Percentiles rank a stretch among this genome's conserved stretches.
These are phyloP conservation scores for Botrytis aclada DNA, from an alignment of 2,329 filamentous ascomycete genomes.

Conservation along the genomic window DNA sequence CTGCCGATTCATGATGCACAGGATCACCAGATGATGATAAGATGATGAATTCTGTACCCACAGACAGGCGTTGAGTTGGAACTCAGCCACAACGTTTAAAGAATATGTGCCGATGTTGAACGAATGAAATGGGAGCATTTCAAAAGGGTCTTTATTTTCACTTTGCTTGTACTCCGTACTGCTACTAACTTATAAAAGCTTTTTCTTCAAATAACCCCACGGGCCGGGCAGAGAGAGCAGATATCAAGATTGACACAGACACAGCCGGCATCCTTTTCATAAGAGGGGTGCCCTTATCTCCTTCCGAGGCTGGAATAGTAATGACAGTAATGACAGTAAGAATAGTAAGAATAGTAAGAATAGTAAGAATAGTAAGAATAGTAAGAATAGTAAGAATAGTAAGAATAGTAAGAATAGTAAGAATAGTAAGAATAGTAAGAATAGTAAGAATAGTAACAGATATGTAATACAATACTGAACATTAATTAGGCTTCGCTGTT, in stretches of 20 bases:
- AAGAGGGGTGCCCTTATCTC: neutral
- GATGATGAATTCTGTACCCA: neutral
- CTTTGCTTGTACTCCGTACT: neutral
- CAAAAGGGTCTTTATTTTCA: neutral
- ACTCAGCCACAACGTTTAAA: neutral
- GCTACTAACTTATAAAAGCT: too few species aligned
- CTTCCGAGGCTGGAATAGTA: neutral
- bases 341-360: too few species aligned
- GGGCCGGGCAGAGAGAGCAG: neutral
- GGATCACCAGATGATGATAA: neutral
- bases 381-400: too few species aligned
- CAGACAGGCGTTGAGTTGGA: neutral
- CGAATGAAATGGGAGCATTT: neutral
- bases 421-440: too few species aligned
- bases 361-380: too few species aligned
- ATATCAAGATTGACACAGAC: neutral
- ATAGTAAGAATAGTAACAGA: too few species aligned
- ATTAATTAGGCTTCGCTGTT: neutral
- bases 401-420: too few species aligned
- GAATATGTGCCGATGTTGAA: neutral
- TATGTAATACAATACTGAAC: too few species aligned
- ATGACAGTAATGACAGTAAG: too few species aligned
- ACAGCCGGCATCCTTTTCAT: neutral
- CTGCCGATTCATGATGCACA: neutral
- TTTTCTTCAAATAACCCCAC: neutral